A percentile compares a stretch with the other conserved stretches of the same genome.
Conservation (phyloP, 106 monocot genomes). For the Dendrobium huoshanense region DNA sequence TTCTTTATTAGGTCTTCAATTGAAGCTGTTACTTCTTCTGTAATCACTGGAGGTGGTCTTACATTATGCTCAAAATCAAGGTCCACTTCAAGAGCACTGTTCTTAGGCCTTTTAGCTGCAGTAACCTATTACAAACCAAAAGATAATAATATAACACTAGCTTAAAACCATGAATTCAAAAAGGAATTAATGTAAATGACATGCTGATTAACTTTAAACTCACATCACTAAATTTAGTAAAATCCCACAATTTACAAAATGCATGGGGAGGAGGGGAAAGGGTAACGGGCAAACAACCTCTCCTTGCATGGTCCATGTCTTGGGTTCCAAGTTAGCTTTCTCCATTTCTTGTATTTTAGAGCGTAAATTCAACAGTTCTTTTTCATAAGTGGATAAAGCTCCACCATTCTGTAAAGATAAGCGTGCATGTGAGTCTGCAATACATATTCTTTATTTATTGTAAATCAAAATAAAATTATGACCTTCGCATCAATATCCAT, state of each 20-base stretch:
- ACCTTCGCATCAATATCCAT: slow-evolving; percentile 24
- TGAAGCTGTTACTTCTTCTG: slow-evolving; percentile 79
- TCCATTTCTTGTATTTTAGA: slow-evolving; percentile 80
- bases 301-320: slow-evolving; percentile 87
- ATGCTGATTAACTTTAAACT: neutral
- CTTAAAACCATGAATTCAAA: neutral
- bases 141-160: neutral
- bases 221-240: neutral
- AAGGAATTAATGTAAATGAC: neutral
- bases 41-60: slow-evolving; percentile 54
- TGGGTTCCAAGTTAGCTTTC: slow-evolving; percentile 76
- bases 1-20: slow-evolving; percentile 86
- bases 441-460: neutral
- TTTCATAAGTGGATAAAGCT: slow-evolving; percentile 69
- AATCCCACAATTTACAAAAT: neutral
- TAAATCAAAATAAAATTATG: neutral
- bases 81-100: slow-evolving; percentile 95
- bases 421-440: neutral
- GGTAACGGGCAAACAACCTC: slow-evolving; percentile 45
- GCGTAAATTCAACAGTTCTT: slow-evolving; percentile 41
- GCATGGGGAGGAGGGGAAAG: neutral
- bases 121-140: slow-evolving; percentile 48
- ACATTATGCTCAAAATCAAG: slow-evolving; percentile 92
- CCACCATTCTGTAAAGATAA: slow-evolving; percentile 33
- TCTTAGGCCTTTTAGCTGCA: slow-evolving; percentile 85